Base-by-base conservation (phyloP, 2,329 filamentous ascomycete species). In the Bipolaris sorokiniana region DNA sequence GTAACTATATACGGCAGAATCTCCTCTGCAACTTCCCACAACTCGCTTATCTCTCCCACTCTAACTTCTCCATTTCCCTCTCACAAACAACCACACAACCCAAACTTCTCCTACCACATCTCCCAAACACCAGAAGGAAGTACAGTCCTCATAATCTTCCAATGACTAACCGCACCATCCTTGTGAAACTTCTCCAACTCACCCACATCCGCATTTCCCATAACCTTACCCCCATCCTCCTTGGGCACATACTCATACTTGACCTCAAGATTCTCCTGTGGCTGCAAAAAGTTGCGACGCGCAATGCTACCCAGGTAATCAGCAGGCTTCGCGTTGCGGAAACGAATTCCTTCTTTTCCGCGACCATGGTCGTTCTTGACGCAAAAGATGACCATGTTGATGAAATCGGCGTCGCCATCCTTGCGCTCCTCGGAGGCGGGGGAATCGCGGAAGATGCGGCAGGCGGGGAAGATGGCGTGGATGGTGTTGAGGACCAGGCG, bases 361-460 rank as follows among this genome's bases (percentile, higher is more conserved):
- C 57, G 47, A 0, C 61, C 70, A 26, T 71, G 63, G 23, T 78
- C 73, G 10, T 79, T 81, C 77, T 92, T 94, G 56, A 86, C 88
- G 82, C 95, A 99, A 80, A 97, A 97, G 58, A 98, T 87, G 45
- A 98, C 90, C 85, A 98, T 92, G 80, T 99, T 99, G 73, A 92
- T 91, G 75, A 98, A 97, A 71, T 97, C 91, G 1, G 67, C 59
- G 7, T 75, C 68, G 13, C 67, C 70, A 7, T 66, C 58, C 7
- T 66, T 50, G 28, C 62, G 58, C 22, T 80, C 77, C 1, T 85
- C 79, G 2, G 81, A 77, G 0, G 82, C 78, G 3, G 86, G 82
- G 23, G 84, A 82, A 77, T 99, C 95, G 61, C 95, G 89, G 84
- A 92, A 99, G 67, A 96, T 86, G 58, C 92, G 90, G 78, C 95